Evolutionary conservation across 169 alveolate genomes (phyloP), one percentile per base, ranked within the genome.

Genomic region (Babesia caballi): DNA sequence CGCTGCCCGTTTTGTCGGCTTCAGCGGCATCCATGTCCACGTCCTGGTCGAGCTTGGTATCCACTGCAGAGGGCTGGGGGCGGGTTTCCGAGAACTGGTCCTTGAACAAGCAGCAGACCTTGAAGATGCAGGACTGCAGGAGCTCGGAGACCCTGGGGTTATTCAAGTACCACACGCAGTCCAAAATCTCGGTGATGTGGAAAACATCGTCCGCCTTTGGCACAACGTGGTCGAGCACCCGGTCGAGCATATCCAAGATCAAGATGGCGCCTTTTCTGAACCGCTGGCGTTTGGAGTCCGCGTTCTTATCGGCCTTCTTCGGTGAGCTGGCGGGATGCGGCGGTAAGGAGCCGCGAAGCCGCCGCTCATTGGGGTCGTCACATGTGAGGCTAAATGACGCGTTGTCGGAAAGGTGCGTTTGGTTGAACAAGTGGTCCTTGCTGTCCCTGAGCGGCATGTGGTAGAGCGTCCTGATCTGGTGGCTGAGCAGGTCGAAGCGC

Each of bases 141-240:
- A 42, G 35, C 11, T 3, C 19, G n/a, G 19, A 14, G 1, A 44
- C 11, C 11, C 19, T 7, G 19, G 25, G 30, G 5, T 23, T 21
- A 0, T 47, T 41, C 51, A 47, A 0, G 7, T 28, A 3, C 73
- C 73, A 63, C 30, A 63, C 28, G 11, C n/a, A 19, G 9, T 19
- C 59, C 33, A 30, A 36, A 11, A 32, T 14, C 61, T 63, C 53
- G 17, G 50, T 63, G 19, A 63, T 63, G 21, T 63, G 60, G 6
- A 4, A 4, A 5, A 47, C 47, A 12, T 17, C 52, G 11, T 14
- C 47, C 4, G 58, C 33, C 12, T 32, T 14, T 32, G 60, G 73
- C 4, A 19, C n/a, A 0, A 47, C 49, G 0, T 46, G 73, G 21
- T 63, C 73, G 27, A 63, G 25, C 19, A 19, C 17, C 21, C 54